Percentiles rank a stretch among this genome's conserved stretches.
Evolutionary conservation across 202 grass and related monocot genomes (phyloP).

Genomic region (Alloteropsis angusta): DNA sequence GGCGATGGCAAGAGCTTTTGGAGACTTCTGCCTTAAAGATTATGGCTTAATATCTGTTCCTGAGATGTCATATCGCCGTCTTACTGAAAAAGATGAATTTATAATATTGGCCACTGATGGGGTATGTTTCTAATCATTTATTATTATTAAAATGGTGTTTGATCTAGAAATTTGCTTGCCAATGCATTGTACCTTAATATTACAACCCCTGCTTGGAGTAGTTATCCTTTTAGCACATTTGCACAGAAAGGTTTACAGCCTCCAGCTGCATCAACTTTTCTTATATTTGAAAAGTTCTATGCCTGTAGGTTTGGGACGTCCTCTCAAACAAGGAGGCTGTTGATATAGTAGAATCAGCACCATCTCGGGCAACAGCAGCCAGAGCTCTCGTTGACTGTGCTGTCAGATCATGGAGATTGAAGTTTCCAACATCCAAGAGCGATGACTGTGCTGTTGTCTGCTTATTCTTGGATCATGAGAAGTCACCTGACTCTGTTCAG

Average conservation of each 20-base stretch:
- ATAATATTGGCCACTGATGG: constrained; percentile 92
- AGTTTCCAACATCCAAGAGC: constrained; percentile 98
- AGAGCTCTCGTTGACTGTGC: constrained; percentile 88
- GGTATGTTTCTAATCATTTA: constrained; percentile 47
- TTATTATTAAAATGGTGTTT: background rate
- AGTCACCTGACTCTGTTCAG: constrained; percentile 21
- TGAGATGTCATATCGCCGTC: constrained; percentile 68
- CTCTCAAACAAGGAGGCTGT: constrained; percentile 94
- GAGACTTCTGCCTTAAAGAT: constrained; percentile 98
- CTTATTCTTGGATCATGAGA: constrained; percentile 66
- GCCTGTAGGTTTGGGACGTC: constrained; percentile 88
- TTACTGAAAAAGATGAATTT: constrained; percentile 87
- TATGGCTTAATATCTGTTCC: constrained; percentile 99
- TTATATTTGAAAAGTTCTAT: constrained; percentile 21
- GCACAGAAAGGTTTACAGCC: background rate
- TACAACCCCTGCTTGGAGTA: background rate
- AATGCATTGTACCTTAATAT: background rate
- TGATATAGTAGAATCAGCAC: constrained; percentile 77
- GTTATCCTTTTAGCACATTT: background rate
- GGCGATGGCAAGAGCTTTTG: constrained; percentile 99
- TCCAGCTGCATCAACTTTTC: constrained; percentile 9
- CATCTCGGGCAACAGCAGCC: constrained; percentile 55
- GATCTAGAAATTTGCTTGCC: background rate
- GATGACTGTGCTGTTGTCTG: constrained; percentile 93
- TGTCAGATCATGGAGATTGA: constrained; percentile 89